These are phyloP conservation scores for Beauveria medogensis DNA, from an alignment of 2,329 filamentous ascomycete species.

Conservation along the genomic window DNA sequence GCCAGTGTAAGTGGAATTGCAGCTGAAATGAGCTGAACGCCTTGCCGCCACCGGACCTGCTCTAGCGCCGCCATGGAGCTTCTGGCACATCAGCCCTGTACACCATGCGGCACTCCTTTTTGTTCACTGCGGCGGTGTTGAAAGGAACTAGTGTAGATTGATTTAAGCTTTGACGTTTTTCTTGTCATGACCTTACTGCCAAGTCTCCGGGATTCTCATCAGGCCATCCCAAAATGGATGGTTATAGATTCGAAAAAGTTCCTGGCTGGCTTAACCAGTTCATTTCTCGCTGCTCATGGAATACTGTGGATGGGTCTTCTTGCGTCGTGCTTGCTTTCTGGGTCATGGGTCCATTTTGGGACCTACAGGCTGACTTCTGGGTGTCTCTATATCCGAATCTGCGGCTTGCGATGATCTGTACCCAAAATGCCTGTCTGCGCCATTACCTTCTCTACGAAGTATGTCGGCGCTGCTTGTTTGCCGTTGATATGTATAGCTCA, in stretches of 20 bases:
- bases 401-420: neutral
- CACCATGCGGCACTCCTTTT: neutral
- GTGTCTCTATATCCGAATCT: neutral
- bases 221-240: slow-evolving; percentile 17
- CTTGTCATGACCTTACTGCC: neutral
- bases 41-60: neutral
- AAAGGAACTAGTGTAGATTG: neutral
- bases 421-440: neutral
- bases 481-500: slow-evolving; percentile 29
- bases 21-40: slow-evolving; percentile 11
- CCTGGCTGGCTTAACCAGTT: slow-evolving; percentile 1
- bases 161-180: neutral
- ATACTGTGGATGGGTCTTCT: neutral
- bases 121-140: neutral
- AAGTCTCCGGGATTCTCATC: slow-evolving; percentile 13
- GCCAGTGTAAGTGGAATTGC: neutral
- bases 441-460: neutral
- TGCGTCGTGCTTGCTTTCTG: neutral
- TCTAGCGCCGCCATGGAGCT: neutral
- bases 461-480: slow-evolving; percentile 9
- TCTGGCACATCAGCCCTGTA: neutral
- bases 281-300: neutral
- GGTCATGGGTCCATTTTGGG: neutral
- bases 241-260: slow-evolving; percentile 17
- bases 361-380: neutral